Percentiles rank a stretch among this genome's conserved stretches.
Conservation (phyloP, 2,329 filamentous ascomycete species). For the Teratosphaeria zuluensis region DNA sequence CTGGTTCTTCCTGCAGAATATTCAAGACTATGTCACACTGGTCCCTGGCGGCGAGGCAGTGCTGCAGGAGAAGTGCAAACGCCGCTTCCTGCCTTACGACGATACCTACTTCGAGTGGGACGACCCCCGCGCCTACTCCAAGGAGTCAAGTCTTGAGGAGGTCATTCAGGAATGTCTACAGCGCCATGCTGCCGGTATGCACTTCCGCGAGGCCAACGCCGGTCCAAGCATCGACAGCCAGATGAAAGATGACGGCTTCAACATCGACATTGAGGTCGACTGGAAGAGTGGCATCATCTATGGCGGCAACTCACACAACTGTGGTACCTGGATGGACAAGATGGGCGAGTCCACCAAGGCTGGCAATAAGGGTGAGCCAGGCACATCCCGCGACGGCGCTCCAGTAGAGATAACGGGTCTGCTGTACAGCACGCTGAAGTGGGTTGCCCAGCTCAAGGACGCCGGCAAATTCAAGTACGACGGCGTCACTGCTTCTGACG, state of each 20-base stretch:
- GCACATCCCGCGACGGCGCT: conserved; percentile 92
- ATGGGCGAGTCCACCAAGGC: conserved; percentile 97
- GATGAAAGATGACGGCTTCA: conserved; percentile 87
- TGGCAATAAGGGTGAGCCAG: conserved; percentile 83
- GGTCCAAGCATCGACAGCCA: conserved; percentile 80
- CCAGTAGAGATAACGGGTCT: conserved; percentile 92
- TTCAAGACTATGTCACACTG: conserved; percentile 82
- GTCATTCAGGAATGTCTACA: conserved; percentile 90
- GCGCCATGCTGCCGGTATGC: conserved; percentile 80
- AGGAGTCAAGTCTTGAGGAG: conserved; percentile 73
- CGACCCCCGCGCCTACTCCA: conserved; percentile 76
- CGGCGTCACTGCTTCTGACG: conserved; percentile 49
- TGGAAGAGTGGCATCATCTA: conserved; percentile 88
- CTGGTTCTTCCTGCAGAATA: conserved; percentile 95
- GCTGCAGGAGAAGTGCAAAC: conserved; percentile 64
- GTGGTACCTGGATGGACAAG: conserved; percentile 99
- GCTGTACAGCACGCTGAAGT: conserved; percentile 77
- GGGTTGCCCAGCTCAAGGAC: conserved; percentile 61
- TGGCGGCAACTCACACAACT: conserved; percentile 88
- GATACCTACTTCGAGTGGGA: conserved; percentile 85
- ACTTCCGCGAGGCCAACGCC: conserved; percentile 90
- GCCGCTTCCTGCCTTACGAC: conserved; percentile 88
- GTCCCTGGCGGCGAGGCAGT: conserved; percentile 67
- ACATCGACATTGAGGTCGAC: conserved; percentile 82
- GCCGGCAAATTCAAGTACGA: conserved; percentile 62